Base-by-base conservation (phyloP, 495 filamentous ascomycete genomes). In the Lasiosphaeria hispida region DNA sequence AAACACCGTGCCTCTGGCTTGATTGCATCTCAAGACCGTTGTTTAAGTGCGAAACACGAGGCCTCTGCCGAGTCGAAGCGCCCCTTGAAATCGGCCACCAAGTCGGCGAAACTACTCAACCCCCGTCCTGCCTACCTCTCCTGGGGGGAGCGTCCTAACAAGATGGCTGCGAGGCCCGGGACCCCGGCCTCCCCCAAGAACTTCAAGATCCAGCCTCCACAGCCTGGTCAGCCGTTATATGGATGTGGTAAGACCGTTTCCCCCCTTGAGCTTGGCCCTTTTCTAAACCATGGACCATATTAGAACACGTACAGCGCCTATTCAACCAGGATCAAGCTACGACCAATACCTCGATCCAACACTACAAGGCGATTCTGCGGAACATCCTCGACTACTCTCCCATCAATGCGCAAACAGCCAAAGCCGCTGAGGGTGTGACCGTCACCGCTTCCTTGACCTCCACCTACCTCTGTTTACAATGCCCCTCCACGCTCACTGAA, bases 381-480 rank as follows among this genome's bases (percentile, higher is more conserved):
- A 73, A 69, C 37, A 77, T 83, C 47, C 79, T 78, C 59, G 79
- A 83, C 57, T 65, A 69, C n/a, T 72, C 59, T 30, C 73, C 76
- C 13, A 55, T 81, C 23, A 63, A 82, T 13, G 55, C 76, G 7
- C 80, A 84, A 61, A 82, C 82, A 0, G 75, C 71, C 34, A 83
- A 79, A 61, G 53, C 66, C 36, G 30, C 64, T 10, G 77, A 83
- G 41, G 30, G 23, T 15, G 30, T 14, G 73, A 74, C 23, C 67
- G 65, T 77, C 19, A 54, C 76, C 38, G 80, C 76, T 5, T 72
- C 78, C 11, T 66, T 87, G 53, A 82, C 81, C 7, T 75, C 84
- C 40, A 86, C 85, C 45, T 87, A 85, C 60, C 76, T 90, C 14
- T 91, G 87, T 62, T 75, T 91, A 37, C 86, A 90, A 68, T 91